Conservation (phyloP, 192 early-diverging fungal species). For the Chytriomyces sp. region DNA sequence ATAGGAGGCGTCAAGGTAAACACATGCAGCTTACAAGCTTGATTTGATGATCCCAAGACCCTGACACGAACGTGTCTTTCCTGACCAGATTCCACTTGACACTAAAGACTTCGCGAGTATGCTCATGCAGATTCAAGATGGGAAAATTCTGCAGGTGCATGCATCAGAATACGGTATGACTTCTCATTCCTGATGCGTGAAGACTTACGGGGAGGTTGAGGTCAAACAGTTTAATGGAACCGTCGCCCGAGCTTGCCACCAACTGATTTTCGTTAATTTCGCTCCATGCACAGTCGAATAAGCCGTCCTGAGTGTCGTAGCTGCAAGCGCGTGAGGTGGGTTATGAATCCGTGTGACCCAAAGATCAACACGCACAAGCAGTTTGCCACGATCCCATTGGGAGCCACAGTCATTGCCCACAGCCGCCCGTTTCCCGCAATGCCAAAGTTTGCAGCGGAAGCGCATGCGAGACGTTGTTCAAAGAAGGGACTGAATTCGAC, state of each 20-base stretch:
- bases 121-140: conserved; percentile 89
- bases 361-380: conserved; percentile 62
- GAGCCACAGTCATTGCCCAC: conserved; percentile 64
- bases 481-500: conserved; percentile 94
- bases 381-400: conserved; percentile 55
- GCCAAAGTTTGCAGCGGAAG: conserved; percentile 92
- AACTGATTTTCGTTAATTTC: conserved; percentile 95
- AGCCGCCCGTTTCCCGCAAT: conserved; percentile 95
- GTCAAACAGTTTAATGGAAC: conserved; percentile 94
- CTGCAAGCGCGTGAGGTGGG: conserved; percentile 39
- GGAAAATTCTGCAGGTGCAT: conserved; percentile 71
- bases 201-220: conserved; percentile 73
- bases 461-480: conserved; percentile 82
- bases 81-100: conserved; percentile 92
- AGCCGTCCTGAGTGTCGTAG: conserved; percentile 95
- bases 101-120: conserved; percentile 89
- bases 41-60: conserved; percentile 94
- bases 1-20: background rate
- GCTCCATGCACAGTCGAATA: conserved; percentile 95
- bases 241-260: conserved; percentile 89
- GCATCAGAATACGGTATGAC: background rate
- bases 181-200: background rate
- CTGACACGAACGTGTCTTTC: conserved; percentile 87
- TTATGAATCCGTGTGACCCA: background rate
- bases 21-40: conserved; percentile 69